Percentiles rank a stretch among this genome's conserved stretches.
These are phyloP conservation scores for Fagus sylvatica DNA, from an alignment of 306 rosid genomes.

Conservation along the genomic window DNA sequence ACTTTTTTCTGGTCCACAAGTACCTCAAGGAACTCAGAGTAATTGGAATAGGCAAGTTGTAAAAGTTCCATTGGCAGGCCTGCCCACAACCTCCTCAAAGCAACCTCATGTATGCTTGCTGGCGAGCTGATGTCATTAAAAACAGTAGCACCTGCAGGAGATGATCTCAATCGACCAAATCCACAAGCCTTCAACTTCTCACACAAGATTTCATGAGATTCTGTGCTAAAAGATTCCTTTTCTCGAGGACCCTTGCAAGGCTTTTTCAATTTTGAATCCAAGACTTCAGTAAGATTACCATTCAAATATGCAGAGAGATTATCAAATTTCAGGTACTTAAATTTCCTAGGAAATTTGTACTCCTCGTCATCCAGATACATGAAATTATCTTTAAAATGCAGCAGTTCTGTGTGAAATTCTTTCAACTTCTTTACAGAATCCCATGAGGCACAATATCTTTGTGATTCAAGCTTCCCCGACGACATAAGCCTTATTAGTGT, in stretches of 20 bases:
- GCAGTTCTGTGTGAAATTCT: constrained; percentile 30
- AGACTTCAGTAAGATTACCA: constrained; percentile 41
- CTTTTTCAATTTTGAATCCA: constrained; percentile 30
- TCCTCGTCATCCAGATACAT: constrained; percentile 42
- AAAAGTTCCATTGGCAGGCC: constrained; percentile 56
- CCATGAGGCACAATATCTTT: constrained; percentile 60
- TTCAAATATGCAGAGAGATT: constrained; percentile 47
- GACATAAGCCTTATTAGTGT: constrained; percentile 61
- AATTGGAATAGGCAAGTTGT: constrained; percentile 53
- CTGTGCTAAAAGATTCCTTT: constrained; percentile 27
- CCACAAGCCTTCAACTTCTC: constrained; percentile 59
- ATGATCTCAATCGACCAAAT: constrained; percentile 44
- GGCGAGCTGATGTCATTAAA: constrained; percentile 60
- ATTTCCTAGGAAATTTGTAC: constrained; percentile 38
- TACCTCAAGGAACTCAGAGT: constrained; percentile 41
- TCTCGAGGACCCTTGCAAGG: constrained; percentile 1
- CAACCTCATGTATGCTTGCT: constrained; percentile 49
- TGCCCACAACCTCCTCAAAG: constrained; percentile 61
- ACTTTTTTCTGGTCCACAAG: constrained; percentile 25
- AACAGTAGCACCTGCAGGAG: constrained; percentile 42
- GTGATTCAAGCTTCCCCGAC: constrained; percentile 68
- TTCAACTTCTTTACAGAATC: constrained; percentile 24
- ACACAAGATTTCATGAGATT: constrained; percentile 58
- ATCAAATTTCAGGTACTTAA: constrained; percentile 47
- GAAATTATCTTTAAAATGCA: constrained; percentile 37